These are phyloP conservation scores for Centaurea solstitialis DNA, from an alignment of 129 eudicot genomes.

Conservation along the genomic window DNA sequence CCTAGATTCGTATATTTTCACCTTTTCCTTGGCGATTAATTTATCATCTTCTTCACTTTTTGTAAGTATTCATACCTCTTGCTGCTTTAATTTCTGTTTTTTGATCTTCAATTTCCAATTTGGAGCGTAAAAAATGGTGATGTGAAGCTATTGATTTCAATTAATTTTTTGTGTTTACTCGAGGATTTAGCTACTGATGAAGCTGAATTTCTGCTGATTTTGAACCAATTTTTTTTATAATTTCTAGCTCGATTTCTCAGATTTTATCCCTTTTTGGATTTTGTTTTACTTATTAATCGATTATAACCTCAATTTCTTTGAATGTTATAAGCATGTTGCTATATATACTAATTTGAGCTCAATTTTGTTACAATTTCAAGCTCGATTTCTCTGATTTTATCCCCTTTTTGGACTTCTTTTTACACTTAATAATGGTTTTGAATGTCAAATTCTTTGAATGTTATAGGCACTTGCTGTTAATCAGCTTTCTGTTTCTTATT, in stretches of 20 bases:
- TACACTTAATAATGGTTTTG: no score
- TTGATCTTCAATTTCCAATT: not conserved
- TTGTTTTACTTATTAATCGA: not conserved
- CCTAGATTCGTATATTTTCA: not conserved
- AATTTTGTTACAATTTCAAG: no score
- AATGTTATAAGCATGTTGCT: not conserved
- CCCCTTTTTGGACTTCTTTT: no score
- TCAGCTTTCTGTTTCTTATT: not conserved
- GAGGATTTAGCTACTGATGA: constrained; percentile 1
- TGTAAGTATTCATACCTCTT: constrained; percentile 26
- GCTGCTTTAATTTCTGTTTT: not conserved
- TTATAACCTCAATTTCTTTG: not conserved
- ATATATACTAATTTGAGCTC: not conserved
- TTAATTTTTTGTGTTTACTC: no score
- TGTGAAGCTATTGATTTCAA: no score
- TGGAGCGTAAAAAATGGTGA: not conserved
- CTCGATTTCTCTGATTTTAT: no score
- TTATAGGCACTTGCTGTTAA: no score
- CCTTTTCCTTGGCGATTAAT: constrained; percentile 1
- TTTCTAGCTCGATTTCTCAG: not conserved
- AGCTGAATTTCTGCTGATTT: not conserved
- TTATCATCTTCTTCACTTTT: constrained; percentile 1
- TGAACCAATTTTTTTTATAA: not conserved
- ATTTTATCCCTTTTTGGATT: not conserved
- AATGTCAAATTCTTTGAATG: no score